phyloP scores from a whole-genome alignment of 441 rosid genomes.

The Croton setiger region DNA sequence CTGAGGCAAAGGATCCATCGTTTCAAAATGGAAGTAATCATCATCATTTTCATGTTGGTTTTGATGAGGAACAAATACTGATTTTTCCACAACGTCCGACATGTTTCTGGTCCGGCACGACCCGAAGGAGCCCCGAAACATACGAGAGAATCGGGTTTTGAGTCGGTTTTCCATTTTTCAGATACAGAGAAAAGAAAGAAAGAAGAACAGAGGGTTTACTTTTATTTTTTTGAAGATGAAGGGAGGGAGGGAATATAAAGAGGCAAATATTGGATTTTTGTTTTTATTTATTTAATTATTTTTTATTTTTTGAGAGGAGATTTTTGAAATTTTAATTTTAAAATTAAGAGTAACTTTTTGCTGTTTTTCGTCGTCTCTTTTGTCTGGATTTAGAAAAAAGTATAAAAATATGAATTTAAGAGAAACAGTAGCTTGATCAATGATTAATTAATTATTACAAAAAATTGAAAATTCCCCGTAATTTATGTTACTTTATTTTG shows the following conservation, averaged over 20 bases:
- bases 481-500: conserved; percentile 5
- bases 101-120: conserved; percentile 57
- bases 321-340: too few species aligned
- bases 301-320: neutral
- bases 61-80: conserved; percentile 39
- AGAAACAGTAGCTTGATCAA: conserved; percentile 12
- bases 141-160: conserved; percentile 57
- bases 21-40: conserved; percentile 8
- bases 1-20: conserved; percentile 26
- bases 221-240: conserved; percentile 7
- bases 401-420: conserved; percentile 5
- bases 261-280: neutral
- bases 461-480: too few species aligned
- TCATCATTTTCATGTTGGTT: too few species aligned
- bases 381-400: conserved; percentile 29
- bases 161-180: conserved; percentile 64
- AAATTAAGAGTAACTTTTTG: conserved; percentile 16
- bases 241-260: conserved; percentile 9
- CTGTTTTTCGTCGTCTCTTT: conserved; percentile 27
- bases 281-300: neutral
- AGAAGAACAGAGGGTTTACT: neutral
- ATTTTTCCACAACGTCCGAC: conserved; percentile 55
- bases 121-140: conserved; percentile 56
- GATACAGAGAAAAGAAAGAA: conserved; percentile 12
- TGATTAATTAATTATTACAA: conserved; percentile 20